These are phyloP conservation scores for Colletotrichum karsti DNA, from an alignment of 2,329 filamentous ascomycete genomes.

Conservation along the genomic window DNA sequence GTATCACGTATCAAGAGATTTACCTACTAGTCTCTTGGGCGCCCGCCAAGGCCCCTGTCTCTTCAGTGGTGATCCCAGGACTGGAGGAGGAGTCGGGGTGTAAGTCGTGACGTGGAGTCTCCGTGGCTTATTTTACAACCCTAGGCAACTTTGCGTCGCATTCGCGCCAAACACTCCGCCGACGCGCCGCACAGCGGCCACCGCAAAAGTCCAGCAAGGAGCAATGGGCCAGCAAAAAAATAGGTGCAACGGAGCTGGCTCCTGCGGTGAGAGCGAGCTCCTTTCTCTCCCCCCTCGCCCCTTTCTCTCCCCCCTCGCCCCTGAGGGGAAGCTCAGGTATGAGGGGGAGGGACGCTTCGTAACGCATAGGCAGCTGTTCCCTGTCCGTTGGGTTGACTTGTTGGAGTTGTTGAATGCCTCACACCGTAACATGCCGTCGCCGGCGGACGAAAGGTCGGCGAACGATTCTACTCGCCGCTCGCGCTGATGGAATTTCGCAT, in stretches of 20 bases:
- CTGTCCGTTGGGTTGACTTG: too few relatives aligned
- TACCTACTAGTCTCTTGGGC: too few relatives aligned
- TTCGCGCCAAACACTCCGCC: slow-evolving; percentile 10
- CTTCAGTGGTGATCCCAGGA: too few relatives aligned
- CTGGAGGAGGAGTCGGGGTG: not conserved
- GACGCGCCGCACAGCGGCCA: not conserved
- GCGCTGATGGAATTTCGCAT: too few relatives aligned
- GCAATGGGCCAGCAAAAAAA: not conserved
- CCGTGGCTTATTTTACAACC: slow-evolving; percentile 3
- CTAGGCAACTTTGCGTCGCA: slow-evolving; percentile 25
- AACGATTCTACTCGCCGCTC: too few relatives aligned
- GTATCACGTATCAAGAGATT: too few relatives aligned
- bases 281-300: too few relatives aligned
- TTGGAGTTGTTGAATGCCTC: too few relatives aligned
- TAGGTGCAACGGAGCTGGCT: not conserved
- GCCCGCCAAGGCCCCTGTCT: too few relatives aligned
- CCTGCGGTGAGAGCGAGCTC: not conserved
- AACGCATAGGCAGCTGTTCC: not conserved
- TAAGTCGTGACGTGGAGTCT: slow-evolving; percentile 7
- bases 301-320: too few relatives aligned
- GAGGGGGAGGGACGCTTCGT: not conserved
- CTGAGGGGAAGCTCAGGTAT: not conserved
- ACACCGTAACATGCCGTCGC: not conserved
- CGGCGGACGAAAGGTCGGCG: too few relatives aligned
- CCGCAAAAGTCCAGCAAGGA: not conserved